These are phyloP conservation scores for Xylaria hypoxylon DNA, from an alignment of 2,329 filamentous ascomycete species.

Conservation along the genomic window DNA sequence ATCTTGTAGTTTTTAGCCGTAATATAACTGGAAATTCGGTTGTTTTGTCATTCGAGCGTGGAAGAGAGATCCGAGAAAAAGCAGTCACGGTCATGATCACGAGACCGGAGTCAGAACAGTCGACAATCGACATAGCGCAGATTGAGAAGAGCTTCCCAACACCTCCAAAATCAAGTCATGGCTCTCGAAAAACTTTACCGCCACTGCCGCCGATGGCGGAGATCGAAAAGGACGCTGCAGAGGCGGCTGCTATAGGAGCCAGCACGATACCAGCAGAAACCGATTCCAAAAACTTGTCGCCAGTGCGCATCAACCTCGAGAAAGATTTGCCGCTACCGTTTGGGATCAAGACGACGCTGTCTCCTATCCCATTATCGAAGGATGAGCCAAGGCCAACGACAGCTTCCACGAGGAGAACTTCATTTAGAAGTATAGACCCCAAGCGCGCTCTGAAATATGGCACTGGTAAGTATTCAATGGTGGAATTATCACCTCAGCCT, in stretches of 20 bases:
- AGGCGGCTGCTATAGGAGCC: slow-evolving; percentile 18
- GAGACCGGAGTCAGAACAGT: slow-evolving; percentile 39
- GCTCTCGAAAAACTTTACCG: slow-evolving; percentile 45
- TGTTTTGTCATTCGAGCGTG: slow-evolving; percentile 1
- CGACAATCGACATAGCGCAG: slow-evolving; percentile 43
- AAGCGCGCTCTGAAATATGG: slow-evolving; percentile 61
- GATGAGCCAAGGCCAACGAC: slow-evolving; percentile 48
- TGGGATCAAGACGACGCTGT: slow-evolving; percentile 29
- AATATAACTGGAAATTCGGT: not conserved
- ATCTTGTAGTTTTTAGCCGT: slow-evolving; percentile 12
- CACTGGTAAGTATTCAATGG: slow-evolving; percentile 55
- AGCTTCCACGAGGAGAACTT: slow-evolving; percentile 53
- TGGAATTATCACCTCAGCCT: slow-evolving; percentile 66
- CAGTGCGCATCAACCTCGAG: slow-evolving; percentile 26
- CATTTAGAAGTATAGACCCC: slow-evolving; percentile 51
- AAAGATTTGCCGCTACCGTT: slow-evolving; percentile 39
- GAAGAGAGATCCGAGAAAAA: not conserved
- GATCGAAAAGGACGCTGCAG: slow-evolving; percentile 32
- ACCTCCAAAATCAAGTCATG: slow-evolving; percentile 38
- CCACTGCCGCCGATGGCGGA: slow-evolving; percentile 45
- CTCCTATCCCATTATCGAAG: slow-evolving; percentile 42
- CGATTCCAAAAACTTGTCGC: slow-evolving; percentile 33
- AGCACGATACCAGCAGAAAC: slow-evolving; percentile 14
- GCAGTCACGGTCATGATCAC: slow-evolving; percentile 35
- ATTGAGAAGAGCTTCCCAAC: slow-evolving; percentile 42